Base-by-base conservation (phyloP, 306 rosid species). In the Purshia tridentata region DNA sequence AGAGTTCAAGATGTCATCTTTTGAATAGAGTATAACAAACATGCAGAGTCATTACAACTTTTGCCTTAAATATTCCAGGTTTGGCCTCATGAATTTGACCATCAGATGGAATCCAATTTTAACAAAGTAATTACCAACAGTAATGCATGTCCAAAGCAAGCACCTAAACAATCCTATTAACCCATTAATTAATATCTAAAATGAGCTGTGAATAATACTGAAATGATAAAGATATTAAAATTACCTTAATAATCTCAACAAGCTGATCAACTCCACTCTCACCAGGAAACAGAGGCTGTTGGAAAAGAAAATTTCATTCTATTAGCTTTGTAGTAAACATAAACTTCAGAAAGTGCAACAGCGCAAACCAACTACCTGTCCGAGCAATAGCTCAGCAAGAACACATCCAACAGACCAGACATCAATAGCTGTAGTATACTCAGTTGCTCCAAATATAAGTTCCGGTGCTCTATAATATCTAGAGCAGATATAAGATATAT, bases 211-310 rank as follows among this genome's bases (percentile, higher is more conserved):
- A 14, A 6, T 8, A 4, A 9, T 15, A 66, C 70, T 6, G 14
- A 55, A 65, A 63, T 51, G 56, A 72, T 29, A 56, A 54, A 19
- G 51, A 42, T 59, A 71, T 59, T 12, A 64, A 55, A 75, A 39
- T 67, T 87, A 93, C 98, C 97, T 93, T 93, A 78, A 93, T 93
- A 67, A 93, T 93, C 87, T 93, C 98, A 69, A 93, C 98, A 75
- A 93, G 97, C 84, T 93, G 98, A 84, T 93, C 97, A 49, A 93
- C 97, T 56, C 98, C 98, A 77, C 97, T 93, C 81, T 93, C 98
- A 57, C 98, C 98, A 14, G 98, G 98, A 81, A 93, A 93, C 50
- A 93, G 86, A 53, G 98, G 98, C 98, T 91, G 90, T 48, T 9
- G 70, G 53, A 76, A 70, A 2, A 39, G 23, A 35, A 73, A 77